Evolutionary conservation across 192 early-diverging fungal genomes (phyloP).

Genomic region (Geranomyces michiganensis): DNA sequence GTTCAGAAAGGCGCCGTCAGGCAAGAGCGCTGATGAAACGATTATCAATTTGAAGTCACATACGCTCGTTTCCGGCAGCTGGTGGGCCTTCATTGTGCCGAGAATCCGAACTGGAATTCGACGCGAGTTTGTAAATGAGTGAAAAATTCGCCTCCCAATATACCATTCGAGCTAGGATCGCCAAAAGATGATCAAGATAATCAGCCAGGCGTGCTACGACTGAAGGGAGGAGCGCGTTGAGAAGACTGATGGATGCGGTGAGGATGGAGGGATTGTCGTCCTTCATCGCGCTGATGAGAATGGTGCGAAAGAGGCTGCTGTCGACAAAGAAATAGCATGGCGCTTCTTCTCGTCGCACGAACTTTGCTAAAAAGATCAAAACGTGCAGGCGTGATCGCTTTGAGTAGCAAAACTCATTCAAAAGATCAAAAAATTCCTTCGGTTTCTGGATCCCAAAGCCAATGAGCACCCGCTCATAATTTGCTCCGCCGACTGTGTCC

Average conservation of each 20-base stretch:
- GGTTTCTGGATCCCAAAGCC: slow-evolving; percentile 14
- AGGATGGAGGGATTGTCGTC: slow-evolving; percentile 26
- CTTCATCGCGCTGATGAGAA: slow-evolving; percentile 25
- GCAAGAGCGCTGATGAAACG: not conserved
- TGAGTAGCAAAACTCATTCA: slow-evolving; percentile 1
- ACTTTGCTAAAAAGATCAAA: slow-evolving; percentile 14
- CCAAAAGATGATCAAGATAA: slow-evolving; percentile 9
- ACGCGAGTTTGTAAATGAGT: not conserved
- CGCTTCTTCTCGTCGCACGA: slow-evolving; percentile 25
- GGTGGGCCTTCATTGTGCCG: not conserved
- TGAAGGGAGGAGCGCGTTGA: slow-evolving; percentile 17
- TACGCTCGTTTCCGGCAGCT: not conserved
- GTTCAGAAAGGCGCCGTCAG: not conserved
- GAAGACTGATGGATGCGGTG: slow-evolving; percentile 8
- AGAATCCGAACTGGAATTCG: not conserved
- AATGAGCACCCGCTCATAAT: slow-evolving; percentile 16
- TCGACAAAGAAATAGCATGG: slow-evolving; percentile 23
- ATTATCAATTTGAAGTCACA: not conserved
- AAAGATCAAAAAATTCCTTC: slow-evolving; percentile 26
- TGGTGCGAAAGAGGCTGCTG: slow-evolving; percentile 22
- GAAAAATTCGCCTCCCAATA: slow-evolving; percentile 24
- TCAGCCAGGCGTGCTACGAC: slow-evolving; percentile 13
- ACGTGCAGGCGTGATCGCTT: slow-evolving; percentile 25
- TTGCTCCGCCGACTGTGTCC: slow-evolving; percentile 16
- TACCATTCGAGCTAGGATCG: slow-evolving; percentile 13